These are phyloP conservation scores for Russula olivacea DNA, from an alignment of 768 basidiomycete genomes.

Conservation along the genomic window DNA sequence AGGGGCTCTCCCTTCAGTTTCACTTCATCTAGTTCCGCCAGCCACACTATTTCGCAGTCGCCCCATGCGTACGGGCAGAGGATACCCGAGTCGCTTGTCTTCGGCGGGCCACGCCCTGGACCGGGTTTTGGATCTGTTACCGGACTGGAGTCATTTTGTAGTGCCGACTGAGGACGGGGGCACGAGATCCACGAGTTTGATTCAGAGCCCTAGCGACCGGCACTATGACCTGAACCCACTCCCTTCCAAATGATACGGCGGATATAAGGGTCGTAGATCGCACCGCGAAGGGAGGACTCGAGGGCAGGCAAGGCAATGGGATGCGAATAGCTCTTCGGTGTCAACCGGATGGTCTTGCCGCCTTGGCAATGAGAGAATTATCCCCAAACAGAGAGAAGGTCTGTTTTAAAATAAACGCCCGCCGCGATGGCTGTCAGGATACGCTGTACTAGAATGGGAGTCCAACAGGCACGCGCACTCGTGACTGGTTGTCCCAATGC, in stretches of 20 bases:
- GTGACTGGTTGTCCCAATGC: conserved; percentile 59
- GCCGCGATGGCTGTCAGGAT: neutral
- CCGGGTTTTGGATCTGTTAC: too few species aligned
- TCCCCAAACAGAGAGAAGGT: conserved; percentile 92
- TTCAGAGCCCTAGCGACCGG: conserved; percentile 48
- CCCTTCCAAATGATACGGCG: conserved; percentile 87
- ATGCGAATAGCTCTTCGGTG: conserved; percentile 66
- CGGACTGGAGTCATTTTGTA: too few species aligned
- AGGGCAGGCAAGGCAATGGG: conserved; percentile 65
- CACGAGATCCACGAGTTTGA: conserved; percentile 63
- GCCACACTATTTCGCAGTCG: conserved; percentile 79
- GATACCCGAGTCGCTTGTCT: conserved; percentile 42
- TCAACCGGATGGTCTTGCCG: conserved; percentile 67
- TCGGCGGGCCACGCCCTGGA: conserved; percentile 9
- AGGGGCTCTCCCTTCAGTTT: conserved; percentile 27
- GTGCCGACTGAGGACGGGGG: conserved; percentile 42
- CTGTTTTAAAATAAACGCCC: conserved; percentile 31
- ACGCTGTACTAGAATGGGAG: neutral
- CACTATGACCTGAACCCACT: conserved; percentile 39
- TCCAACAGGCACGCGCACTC: conserved; percentile 43
- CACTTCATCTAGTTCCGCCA: conserved; percentile 51
- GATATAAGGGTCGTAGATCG: conserved; percentile 84
- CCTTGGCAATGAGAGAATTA: conserved; percentile 70
- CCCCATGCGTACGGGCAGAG: conserved; percentile 82
- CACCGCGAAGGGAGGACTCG: conserved; percentile 61